A percentile compares a stretch with the other conserved stretches of the same genome.
These are phyloP conservation scores for Nicotiana undulata DNA, from an alignment of 257 asterid genomes.

Conservation along the genomic window DNA sequence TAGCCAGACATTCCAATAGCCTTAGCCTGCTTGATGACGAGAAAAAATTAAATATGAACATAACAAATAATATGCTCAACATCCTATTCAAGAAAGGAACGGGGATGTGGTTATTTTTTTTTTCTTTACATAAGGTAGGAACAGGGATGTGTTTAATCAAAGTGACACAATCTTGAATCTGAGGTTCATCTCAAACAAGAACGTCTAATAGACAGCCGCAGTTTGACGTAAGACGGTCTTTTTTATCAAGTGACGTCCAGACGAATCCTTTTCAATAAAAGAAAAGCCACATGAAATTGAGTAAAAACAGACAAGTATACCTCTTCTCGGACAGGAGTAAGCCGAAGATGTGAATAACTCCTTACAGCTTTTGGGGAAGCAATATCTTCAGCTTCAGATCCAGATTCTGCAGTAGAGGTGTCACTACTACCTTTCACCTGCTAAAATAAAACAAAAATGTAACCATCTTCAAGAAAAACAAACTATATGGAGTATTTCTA, in stretches of 20 bases:
- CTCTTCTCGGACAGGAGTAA: slow-evolving; percentile 99
- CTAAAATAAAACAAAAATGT: slow-evolving; percentile 3
- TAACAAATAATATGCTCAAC: not conserved
- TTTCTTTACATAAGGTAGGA: not conserved
- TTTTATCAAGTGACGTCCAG: not conserved
- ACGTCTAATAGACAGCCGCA: not conserved
- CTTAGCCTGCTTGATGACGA: slow-evolving; percentile 52
- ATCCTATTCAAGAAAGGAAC: not conserved
- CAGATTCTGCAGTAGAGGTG: slow-evolving; percentile 96
- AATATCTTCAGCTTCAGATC: slow-evolving; percentile 98
- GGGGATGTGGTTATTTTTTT: not conserved
- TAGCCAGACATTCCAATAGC: slow-evolving; percentile 53
- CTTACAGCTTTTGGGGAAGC: slow-evolving; percentile 84
- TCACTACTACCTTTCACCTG: slow-evolving; percentile 92
- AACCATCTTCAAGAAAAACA: slow-evolving; percentile 8
- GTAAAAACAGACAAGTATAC: slow-evolving; percentile 19
- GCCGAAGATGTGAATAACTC: slow-evolving; percentile 78
- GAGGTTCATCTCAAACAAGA: not conserved
- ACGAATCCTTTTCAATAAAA: not conserved
- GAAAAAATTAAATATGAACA: not conserved
- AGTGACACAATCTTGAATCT: not conserved
- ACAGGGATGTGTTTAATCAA: not conserved
- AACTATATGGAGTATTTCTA: not conserved
- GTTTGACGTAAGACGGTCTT: not conserved
- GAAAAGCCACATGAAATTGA: not conserved